A percentile compares a stretch with the other conserved stretches of the same genome.
These are phyloP conservation scores for Melastoma candidum DNA, from an alignment of 441 rosid species.

Conservation along the genomic window DNA sequence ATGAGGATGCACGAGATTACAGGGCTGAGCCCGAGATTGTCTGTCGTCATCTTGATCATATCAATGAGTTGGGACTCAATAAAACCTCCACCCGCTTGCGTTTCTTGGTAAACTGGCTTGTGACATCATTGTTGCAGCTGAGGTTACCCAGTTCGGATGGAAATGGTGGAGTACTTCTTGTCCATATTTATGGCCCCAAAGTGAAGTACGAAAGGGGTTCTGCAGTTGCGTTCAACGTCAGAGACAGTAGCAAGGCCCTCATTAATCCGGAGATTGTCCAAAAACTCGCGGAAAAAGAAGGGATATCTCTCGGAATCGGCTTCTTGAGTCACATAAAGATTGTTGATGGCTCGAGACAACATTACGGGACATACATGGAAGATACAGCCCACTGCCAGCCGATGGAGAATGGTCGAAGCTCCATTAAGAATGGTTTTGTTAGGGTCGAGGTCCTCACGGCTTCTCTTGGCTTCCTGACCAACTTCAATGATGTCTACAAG, in stretches of 20 bases:
- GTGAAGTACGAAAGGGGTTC: conserved; percentile 97
- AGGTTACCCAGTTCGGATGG: conserved; percentile 52
- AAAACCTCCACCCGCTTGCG: conserved; percentile 72
- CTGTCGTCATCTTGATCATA: conserved; percentile 80
- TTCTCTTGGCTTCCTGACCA: conserved; percentile 85
- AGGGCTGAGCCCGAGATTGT: conserved; percentile 76
- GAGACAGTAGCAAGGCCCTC: conserved; percentile 56
- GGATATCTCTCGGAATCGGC: conserved; percentile 79
- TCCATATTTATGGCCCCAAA: conserved; percentile 92
- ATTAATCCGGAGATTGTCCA: conserved; percentile 78
- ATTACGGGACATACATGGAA: conserved; percentile 40
- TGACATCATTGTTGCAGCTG: conserved; percentile 80
- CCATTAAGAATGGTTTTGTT: conserved; percentile 59
- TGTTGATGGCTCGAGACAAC: conserved; percentile 50
- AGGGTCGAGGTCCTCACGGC: conserved; percentile 90
- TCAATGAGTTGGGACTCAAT: conserved; percentile 85
- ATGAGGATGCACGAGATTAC: conserved; percentile 60
- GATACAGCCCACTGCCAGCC: conserved; percentile 53
- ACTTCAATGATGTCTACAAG: conserved; percentile 91
- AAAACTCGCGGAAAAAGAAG: conserved; percentile 87
- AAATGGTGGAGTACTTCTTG: conserved; percentile 48
- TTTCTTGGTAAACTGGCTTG: conserved; percentile 95
- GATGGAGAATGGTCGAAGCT: conserved; percentile 44
- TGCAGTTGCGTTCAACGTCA: conserved; percentile 87
- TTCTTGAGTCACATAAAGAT: conserved; percentile 74